Evolutionary conservation across 345 rosid genomes (phyloP), one percentile per base, ranked within the genome.

Genomic region (Euphorbia peplus): DNA sequence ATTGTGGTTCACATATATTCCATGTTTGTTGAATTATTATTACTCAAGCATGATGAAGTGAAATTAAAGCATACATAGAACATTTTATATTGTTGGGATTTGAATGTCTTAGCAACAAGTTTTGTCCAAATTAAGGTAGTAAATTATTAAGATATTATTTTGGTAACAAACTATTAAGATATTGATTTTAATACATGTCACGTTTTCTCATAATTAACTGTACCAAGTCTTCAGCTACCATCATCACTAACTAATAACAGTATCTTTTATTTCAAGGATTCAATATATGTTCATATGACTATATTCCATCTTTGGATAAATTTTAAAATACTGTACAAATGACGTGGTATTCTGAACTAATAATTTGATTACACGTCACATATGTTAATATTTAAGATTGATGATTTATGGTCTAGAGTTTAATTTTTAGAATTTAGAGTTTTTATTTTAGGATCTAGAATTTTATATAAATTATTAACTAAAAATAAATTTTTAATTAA

Each of bases 21-120:
- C 28, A 9, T 26, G 37, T 15, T 35, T 12, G 22, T 28, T 68
- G 56, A 59, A 68, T 68, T 59, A 56, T 19, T 12, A 28, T 19
- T 0, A 19, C 51, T 12, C 35, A 39, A 22, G 22, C 54, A 50
- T 11, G 15, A 44, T 9, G 61, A 15, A 26, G 37, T 57, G 61
- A 28, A 57, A 57, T 29, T 57, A 59, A 59, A 59, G 46, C 63
- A 59, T 32, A 35, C 24, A 59, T 18, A 26, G 63, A 18, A 59
- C 25, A 10, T 9, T 35, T 32, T 30, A 59, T 16, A 30, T 59
- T 18, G 42, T n/a, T 3, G 22, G 41, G 44, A 30, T n/a, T 30
- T 59, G 62, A 58, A 58, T 53, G 37, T 57, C 19, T 26, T 25
- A 8, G 59, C 29, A 54, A 50, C 29, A 54, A 50, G 54, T 50